These are phyloP conservation scores for Coemansia sp. DNA, from an alignment of 192 early-diverging fungal genomes.

Conservation along the genomic window DNA sequence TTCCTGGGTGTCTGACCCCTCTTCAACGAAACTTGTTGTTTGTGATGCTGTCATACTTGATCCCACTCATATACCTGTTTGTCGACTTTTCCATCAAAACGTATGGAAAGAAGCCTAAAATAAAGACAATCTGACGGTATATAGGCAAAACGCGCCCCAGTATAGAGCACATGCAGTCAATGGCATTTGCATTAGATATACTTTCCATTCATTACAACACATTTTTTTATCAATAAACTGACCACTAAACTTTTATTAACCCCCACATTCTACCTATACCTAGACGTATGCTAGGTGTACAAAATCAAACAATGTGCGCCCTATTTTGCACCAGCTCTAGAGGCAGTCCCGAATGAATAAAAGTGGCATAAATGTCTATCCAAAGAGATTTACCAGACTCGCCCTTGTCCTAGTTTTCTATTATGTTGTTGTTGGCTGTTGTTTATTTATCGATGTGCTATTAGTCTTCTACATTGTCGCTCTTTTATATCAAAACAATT, in stretches of 20 bases:
- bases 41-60: conserved; percentile 74
- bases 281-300: no score
- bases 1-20: conserved; percentile 64
- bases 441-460: no score
- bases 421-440: no score
- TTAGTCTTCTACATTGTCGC: no score
- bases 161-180: background rate
- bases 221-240: conserved; percentile 10
- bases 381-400: no score
- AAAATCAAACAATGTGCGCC: no score
- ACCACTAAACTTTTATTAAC: background rate
- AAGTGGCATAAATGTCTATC: no score
- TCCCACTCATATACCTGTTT: conserved; percentile 80
- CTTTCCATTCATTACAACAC: background rate
- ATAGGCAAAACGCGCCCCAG: background rate
- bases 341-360: no score
- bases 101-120: conserved; percentile 59
- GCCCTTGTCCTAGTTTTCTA: no score
- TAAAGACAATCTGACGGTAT: conserved; percentile 23
- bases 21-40: conserved; percentile 67
- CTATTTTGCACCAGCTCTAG: no score
- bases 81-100: conserved; percentile 80
- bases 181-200: background rate
- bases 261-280: no score
- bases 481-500: no score